Conservation (phyloP, 1,284 basidiomycete genomes). For the Sparassis latifolia region DNA sequence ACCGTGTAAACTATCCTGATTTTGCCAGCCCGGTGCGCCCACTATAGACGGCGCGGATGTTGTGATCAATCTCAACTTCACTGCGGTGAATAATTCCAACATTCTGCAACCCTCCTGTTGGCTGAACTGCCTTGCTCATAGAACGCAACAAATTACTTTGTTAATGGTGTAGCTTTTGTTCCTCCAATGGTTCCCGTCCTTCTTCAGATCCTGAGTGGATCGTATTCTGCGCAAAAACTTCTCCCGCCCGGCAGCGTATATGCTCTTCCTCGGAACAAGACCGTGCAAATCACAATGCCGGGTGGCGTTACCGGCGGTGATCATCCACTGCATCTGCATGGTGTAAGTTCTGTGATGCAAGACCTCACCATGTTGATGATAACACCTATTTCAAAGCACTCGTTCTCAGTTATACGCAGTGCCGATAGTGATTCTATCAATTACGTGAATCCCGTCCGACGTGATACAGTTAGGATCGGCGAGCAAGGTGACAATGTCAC, state of each 20-base stretch:
- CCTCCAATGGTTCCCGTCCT: conserved; percentile 28
- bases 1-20: not conserved
- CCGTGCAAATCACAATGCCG: conserved; percentile 31
- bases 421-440: conserved; percentile 25
- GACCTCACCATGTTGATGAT: not conserved
- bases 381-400: conserved; percentile 10
- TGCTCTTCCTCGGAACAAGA: conserved; percentile 22
- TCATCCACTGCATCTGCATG: conserved; percentile 37
- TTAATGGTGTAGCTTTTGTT: conserved; percentile 23
- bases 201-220: conserved; percentile 32
- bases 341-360: conserved; percentile 18
- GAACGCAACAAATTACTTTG: conserved; percentile 16
- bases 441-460: conserved; percentile 30
- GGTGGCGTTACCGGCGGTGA: conserved; percentile 16
- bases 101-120: not conserved
- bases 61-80: conserved; percentile 17
- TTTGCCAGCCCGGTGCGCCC: conserved; percentile 18
- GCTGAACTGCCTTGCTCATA: conserved; percentile 3
- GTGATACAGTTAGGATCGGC: conserved; percentile 23
- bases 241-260: conserved; percentile 27
- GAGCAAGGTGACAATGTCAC: conserved; percentile 19
- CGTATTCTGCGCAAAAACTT: conserved; percentile 21
- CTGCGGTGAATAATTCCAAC: not conserved
- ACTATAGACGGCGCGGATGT: conserved; percentile 20
- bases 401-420: conserved; percentile 23